These are phyloP conservation scores for Neoarthrinium moseri DNA, from an alignment of 2,329 filamentous ascomycete species.

Conservation along the genomic window DNA sequence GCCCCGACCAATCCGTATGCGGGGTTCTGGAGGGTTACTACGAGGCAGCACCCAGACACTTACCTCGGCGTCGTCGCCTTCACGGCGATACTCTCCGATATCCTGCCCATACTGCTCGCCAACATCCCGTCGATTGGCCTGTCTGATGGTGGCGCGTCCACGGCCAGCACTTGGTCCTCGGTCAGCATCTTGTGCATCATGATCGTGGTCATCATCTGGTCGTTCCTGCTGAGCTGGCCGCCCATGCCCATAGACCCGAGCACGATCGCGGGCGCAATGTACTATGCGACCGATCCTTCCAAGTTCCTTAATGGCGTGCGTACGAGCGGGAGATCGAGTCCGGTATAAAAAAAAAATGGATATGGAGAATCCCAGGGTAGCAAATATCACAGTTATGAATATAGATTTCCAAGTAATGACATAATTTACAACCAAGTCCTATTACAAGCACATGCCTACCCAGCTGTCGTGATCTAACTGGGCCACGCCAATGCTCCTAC, in stretches of 20 bases:
- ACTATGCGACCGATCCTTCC: conserved; percentile 30
- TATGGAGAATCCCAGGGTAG: neutral
- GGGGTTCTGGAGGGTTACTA: conserved; percentile 37
- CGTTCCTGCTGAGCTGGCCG: conserved; percentile 42
- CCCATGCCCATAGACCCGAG: conserved; percentile 46
- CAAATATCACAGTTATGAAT: too few relatives aligned
- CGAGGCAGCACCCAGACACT: conserved; percentile 28
- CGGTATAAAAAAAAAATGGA: conserved; percentile 7
- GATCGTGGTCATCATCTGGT: conserved; percentile 36
- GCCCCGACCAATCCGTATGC: conserved; percentile 44
- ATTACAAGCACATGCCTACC: too few relatives aligned
- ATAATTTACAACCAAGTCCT: neutral
- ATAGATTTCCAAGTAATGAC: too few relatives aligned
- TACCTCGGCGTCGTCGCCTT: conserved; percentile 40
- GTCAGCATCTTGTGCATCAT: conserved; percentile 40
- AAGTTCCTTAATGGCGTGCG: conserved; percentile 5
- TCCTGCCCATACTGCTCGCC: conserved; percentile 48
- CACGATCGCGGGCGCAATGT: conserved; percentile 44
- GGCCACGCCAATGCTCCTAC: too few relatives aligned
- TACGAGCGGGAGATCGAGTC: conserved; percentile 12
- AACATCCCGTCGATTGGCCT: conserved; percentile 47
- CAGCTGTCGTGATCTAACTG: too few relatives aligned
- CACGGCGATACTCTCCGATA: conserved; percentile 45
- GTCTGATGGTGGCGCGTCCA: conserved; percentile 36
- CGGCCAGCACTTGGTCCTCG: conserved; percentile 38